Conservation (phyloP, 2,329 filamentous ascomycete species). For the Mycosphaerelloides madeirae region DNA sequence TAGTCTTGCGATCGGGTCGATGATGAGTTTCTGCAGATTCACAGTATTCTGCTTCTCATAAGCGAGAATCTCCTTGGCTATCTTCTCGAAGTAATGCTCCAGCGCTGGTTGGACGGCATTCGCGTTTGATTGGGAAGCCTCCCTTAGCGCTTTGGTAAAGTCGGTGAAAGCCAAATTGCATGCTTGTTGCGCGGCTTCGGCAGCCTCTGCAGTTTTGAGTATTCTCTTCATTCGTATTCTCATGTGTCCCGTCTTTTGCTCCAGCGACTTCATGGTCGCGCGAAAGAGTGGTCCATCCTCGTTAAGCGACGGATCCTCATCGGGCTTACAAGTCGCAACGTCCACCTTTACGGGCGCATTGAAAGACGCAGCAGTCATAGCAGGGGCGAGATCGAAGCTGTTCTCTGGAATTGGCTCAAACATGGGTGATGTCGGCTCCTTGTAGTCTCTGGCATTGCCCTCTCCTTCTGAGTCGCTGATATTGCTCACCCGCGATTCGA, state of each 20-base stretch:
- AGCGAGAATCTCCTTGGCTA: constrained; percentile 78
- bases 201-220: constrained; percentile 86
- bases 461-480: constrained; percentile 60
- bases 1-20: constrained; percentile 85
- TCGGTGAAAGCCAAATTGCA: constrained; percentile 80
- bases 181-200: constrained; percentile 69
- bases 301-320: constrained; percentile 75
- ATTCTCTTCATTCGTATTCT: constrained; percentile 93
- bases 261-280: constrained; percentile 91
- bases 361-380: constrained; percentile 34
- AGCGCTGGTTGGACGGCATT: constrained; percentile 96
- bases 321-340: constrained; percentile 76
- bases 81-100: constrained; percentile 97
- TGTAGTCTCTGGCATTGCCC: constrained; percentile 38
- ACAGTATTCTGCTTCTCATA: constrained; percentile 81
- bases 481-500: constrained; percentile 72
- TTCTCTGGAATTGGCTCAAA: constrained; percentile 48
- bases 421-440: constrained; percentile 44
- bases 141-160: constrained; percentile 80
- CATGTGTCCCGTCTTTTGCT: constrained; percentile 96
- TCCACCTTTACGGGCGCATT: constrained; percentile 68
- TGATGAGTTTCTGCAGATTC: constrained; percentile 87
- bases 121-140: constrained; percentile 84
- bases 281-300: constrained; percentile 95
- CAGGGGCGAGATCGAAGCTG: constrained; percentile 39